These are phyloP conservation scores for Halophytophthora batemanensis DNA, from an alignment of 352 stramenopile genomes.

Conservation along the genomic window DNA sequence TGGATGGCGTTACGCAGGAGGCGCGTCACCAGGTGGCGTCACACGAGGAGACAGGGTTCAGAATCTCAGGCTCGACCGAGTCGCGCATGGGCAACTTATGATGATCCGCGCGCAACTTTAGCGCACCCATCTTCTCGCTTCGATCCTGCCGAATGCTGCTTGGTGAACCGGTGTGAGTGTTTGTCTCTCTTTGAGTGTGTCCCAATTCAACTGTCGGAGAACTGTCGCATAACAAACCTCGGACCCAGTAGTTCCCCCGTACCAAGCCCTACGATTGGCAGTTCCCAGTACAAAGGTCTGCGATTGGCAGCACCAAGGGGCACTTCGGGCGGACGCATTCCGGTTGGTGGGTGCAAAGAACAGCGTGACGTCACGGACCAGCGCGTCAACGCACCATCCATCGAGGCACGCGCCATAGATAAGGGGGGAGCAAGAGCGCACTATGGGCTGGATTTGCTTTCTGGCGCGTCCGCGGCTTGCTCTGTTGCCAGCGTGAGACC, in stretches of 20 bases:
- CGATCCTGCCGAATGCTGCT: conserved; percentile 8
- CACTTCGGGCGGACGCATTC: conserved; percentile 2
- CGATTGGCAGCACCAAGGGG: conserved; percentile 7
- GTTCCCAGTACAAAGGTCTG: too few relatives aligned
- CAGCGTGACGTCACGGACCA: conserved; percentile 8
- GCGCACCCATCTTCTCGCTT: conserved; percentile 2
- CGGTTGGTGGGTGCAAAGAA: conserved; percentile 12
- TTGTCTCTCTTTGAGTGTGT: too few relatives aligned
- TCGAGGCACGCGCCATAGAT: conserved; percentile 7
- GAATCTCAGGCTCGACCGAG: too few relatives aligned
- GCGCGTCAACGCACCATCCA: neutral
- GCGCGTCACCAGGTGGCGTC: too few relatives aligned
- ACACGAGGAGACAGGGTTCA: too few relatives aligned
- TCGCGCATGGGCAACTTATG: conserved; percentile 8
- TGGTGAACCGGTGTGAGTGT: conserved; percentile 8
- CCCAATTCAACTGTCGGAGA: conserved; percentile 7
- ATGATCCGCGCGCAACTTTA: conserved; percentile 4
- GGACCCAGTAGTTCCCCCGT: too few relatives aligned
- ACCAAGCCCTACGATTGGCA: too few relatives aligned
- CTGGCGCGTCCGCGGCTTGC: too few relatives aligned
- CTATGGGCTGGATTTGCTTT: too few relatives aligned
- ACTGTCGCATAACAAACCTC: conserved; percentile 4
- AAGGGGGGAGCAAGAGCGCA: too few relatives aligned
- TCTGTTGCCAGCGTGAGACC: too few relatives aligned
- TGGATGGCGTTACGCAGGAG: neutral